A percentile compares a stretch with the other conserved stretches of the same genome.
phyloP scores from a whole-genome alignment of 202 grass and related monocot species.

The Schoenoplectus triqueter region DNA sequence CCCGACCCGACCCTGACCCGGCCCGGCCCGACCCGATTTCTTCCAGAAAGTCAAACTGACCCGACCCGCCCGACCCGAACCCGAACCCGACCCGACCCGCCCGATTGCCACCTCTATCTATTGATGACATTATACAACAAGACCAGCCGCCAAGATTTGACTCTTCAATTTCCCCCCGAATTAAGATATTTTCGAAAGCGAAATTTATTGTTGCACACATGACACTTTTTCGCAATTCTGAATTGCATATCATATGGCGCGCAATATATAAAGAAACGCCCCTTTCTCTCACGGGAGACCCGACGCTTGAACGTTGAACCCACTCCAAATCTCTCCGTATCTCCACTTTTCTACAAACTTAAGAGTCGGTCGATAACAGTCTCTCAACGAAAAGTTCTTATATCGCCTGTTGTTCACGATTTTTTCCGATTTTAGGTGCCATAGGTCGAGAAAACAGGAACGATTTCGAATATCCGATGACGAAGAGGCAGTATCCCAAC shows the following conservation, averaged over 20 bases:
- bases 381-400: neutral
- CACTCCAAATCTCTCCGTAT: conserved; percentile 10
- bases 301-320: neutral
- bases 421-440: neutral
- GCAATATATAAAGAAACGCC: conserved; percentile 8
- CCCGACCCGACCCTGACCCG: no score
- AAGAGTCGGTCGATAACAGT: no score
- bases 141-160: no score
- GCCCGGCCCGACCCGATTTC: no score
- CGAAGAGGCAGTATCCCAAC: conserved; percentile 76
- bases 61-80: no score
- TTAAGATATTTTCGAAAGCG: no score
- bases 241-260: conserved; percentile 25
- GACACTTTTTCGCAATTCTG: conserved; percentile 9
- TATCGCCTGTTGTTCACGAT: neutral
- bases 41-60: no score
- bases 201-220: neutral
- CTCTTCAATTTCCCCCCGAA: no score
- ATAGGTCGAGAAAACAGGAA: conserved; percentile 22
- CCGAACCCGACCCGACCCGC: no score
- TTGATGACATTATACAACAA: no score
- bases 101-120: no score
- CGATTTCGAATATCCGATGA: conserved; percentile 5
- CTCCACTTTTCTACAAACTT: neutral
- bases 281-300: conserved; percentile 20